A percentile compares a stretch with the other conserved stretches of the same genome.
phyloP scores from a whole-genome alignment of 176 grass and related monocot genomes.

The Carex pumila region DNA sequence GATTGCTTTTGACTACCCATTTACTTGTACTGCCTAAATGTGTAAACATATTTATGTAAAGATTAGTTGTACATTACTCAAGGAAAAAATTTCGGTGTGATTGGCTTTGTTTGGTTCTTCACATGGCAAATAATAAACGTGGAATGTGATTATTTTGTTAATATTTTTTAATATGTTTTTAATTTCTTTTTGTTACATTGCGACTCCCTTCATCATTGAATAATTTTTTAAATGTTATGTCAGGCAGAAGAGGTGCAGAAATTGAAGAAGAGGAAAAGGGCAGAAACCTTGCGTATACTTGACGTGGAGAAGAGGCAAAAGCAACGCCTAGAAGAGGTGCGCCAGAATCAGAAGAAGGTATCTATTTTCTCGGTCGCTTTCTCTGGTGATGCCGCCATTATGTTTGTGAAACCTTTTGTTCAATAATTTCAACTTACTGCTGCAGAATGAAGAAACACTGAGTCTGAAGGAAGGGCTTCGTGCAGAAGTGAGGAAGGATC shows the following conservation, averaged over 20 bases:
- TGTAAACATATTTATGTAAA: background rate
- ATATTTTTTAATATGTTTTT: background rate
- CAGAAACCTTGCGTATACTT: slow-evolving; percentile 50
- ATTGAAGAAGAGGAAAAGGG: slow-evolving; percentile 72
- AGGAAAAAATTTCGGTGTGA: background rate
- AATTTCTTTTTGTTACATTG: background rate
- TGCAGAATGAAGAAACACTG: slow-evolving; percentile 78
- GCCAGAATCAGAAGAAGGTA: slow-evolving; percentile 84
- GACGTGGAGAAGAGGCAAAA: slow-evolving; percentile 95
- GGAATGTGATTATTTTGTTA: background rate
- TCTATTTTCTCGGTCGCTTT: background rate
- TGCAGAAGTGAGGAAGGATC: slow-evolving; percentile 48
- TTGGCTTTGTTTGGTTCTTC: background rate
- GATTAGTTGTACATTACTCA: background rate
- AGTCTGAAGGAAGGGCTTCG: slow-evolving; percentile 65
- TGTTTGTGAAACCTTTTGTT: background rate
- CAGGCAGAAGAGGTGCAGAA: slow-evolving; percentile 81
- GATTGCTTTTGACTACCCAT: background rate
- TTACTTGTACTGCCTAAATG: background rate
- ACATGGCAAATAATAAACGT: background rate
- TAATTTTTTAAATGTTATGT: slow-evolving; percentile 11
- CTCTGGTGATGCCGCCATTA: background rate
- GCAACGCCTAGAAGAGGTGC: slow-evolving; percentile 84
- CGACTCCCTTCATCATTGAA: background rate
- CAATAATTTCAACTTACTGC: slow-evolving; percentile 18